phyloP scores from a whole-genome alignment of 306 rosid species.

The Nissolia schottii region DNA sequence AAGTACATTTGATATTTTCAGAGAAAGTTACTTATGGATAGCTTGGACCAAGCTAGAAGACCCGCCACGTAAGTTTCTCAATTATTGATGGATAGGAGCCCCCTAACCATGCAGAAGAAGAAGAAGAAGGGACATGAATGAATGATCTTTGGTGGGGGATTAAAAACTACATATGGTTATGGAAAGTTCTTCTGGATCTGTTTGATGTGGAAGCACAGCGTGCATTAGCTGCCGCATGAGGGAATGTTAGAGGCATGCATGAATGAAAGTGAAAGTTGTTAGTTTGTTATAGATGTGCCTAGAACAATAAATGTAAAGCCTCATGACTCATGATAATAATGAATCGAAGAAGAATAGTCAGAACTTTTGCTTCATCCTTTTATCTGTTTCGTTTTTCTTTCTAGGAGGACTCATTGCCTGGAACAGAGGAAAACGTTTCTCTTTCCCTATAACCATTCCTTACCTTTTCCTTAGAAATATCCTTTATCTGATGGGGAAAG shows the following conservation, averaged over 20 bases:
- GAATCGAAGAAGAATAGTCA: background rate
- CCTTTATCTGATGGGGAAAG: background rate
- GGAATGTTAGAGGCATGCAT: background rate
- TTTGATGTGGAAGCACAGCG: background rate
- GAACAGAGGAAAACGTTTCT: background rate
- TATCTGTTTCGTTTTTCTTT: background rate
- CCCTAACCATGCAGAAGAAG: background rate
- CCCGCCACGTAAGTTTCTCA: background rate
- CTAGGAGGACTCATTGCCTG: background rate
- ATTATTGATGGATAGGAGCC: background rate
- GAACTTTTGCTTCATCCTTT: background rate
- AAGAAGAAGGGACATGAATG: background rate
- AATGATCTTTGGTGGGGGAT: background rate
- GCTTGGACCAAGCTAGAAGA: background rate
- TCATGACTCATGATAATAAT: background rate
- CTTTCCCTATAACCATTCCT: background rate
- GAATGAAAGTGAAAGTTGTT: background rate
- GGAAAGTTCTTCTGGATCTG: background rate
- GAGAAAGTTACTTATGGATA: conserved; percentile 1
- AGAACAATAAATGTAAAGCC: background rate
- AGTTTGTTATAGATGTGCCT: background rate
- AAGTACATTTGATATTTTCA: background rate
- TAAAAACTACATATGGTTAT: background rate
- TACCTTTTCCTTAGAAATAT: background rate
- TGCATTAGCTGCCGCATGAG: background rate